Base-by-base conservation (phyloP, 2,329 filamentous ascomycete genomes). In the Alternaria ethzedia region DNA sequence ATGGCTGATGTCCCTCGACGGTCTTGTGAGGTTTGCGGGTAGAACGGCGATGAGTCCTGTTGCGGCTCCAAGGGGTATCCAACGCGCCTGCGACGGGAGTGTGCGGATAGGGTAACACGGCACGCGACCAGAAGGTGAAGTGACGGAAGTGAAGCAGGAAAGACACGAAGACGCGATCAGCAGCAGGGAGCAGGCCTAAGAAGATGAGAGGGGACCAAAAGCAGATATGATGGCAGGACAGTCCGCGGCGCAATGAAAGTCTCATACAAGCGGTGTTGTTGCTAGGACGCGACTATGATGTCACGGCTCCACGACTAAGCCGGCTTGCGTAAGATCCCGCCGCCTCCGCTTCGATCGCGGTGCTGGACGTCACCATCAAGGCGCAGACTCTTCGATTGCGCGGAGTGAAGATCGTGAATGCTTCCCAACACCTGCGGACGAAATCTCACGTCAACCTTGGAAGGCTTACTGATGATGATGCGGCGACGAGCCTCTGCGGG, bases 261-360 rank as follows among this genome's bases (percentile, higher is more conserved):
- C 63, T 65, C 61, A 45, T 49, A 41, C 43, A 61, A 52, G 28
- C 52, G 26, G 46, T 65, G 57, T 47, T 63, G 57, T 47, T 52
- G 59, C 46, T 45, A 57, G 56, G 36, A 61, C 54, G 56, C 46
- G 51, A 23, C 59, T 51, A 66, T 66, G 65, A 67, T 69, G 64
- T 65, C 64, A 67, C 44, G 13, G n/a, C 15, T 59, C 57, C 23
- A 54, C 26, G 30, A 50, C 58, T 56, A 59, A 32, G 54, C 55
- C 60, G 41, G 57, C 46, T 57, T 68, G 20, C 32, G 55, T 56
- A 57, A 65, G 61, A 52, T 61, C 28, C 59, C 64, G 61, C 43
- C 64, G 32, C 44, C 26, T 47, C 59, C 57, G 56, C 23, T 30
- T 47, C 54, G 55, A 47, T 58, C 50, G 46, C 30, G 5, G 25